Evolutionary conservation across 2,329 filamentous ascomycete species (phyloP).

Genomic region (Microsporum audouinii): DNA sequence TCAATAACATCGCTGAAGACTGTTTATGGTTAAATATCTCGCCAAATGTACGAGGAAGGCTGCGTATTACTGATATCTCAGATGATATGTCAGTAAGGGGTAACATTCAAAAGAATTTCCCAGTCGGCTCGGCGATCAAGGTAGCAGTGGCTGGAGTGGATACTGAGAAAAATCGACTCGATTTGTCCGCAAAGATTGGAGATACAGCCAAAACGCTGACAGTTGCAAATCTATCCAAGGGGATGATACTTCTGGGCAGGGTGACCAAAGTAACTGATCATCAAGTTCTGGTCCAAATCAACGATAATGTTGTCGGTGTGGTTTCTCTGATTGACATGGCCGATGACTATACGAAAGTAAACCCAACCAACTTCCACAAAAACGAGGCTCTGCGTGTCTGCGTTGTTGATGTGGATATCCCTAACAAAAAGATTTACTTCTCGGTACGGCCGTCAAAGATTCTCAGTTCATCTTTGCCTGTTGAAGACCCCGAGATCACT

Average conservation of each 20-base stretch:
- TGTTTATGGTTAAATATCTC: conserved; percentile 86
- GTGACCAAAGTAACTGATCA: conserved; percentile 79
- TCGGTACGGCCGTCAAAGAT: conserved; percentile 81
- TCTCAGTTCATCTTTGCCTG: conserved; percentile 68
- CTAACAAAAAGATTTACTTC: conserved; percentile 73
- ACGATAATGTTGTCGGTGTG: conserved; percentile 64
- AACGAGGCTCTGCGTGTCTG: conserved; percentile 84
- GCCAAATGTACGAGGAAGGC: conserved; percentile 72
- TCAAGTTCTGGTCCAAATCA: conserved; percentile 74
- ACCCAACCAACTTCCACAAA: conserved; percentile 63
- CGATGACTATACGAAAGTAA: conserved; percentile 75
- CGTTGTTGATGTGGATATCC: conserved; percentile 63
- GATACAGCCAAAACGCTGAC: conserved; percentile 47
- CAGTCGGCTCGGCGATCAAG: conserved; percentile 75
- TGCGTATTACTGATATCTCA: conserved; percentile 71
- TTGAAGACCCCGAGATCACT: conserved; percentile 70
- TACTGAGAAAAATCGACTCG: conserved; percentile 59
- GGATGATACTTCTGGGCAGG: conserved; percentile 70
- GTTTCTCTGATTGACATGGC: conserved; percentile 72
- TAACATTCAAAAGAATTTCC: conserved; percentile 68
- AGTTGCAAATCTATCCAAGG: conserved; percentile 61
- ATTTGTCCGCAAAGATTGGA: conserved; percentile 67
- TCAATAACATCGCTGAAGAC: conserved; percentile 76
- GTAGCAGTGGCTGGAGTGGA: conserved; percentile 70
- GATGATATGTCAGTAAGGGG: conserved; percentile 72